phyloP scores from a whole-genome alignment of 2,329 filamentous ascomycete genomes.

The Mycosphaerella sp. region DNA sequence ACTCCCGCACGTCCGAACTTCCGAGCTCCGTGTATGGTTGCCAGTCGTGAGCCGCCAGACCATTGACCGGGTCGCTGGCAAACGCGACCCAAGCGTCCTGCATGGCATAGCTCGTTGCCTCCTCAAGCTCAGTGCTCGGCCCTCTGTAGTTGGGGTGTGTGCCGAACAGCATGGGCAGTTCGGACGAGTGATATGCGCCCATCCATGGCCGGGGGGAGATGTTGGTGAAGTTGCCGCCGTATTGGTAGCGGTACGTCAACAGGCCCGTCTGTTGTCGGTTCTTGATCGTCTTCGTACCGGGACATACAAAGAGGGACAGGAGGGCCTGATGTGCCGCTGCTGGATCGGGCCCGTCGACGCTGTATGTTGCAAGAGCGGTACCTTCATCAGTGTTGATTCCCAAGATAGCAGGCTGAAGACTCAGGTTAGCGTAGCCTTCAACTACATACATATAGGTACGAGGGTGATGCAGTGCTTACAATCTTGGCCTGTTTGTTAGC shows the following conservation, averaged over 20 bases:
- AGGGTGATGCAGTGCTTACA: slow-evolving; percentile 10
- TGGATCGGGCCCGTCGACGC: slow-evolving; percentile 27
- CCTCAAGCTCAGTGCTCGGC: slow-evolving; percentile 22
- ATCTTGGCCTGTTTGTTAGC: slow-evolving; percentile 35
- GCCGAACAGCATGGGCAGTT: slow-evolving; percentile 38
- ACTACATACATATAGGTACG: neutral
- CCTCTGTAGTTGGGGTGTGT: slow-evolving; percentile 33
- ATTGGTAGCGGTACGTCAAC: slow-evolving; percentile 39
- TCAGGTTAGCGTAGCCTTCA: neutral
- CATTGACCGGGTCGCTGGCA: slow-evolving; percentile 32
- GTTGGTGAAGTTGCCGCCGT: slow-evolving; percentile 41
- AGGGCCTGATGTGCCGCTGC: slow-evolving; percentile 14
- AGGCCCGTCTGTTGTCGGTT: slow-evolving; percentile 28
- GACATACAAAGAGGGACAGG: slow-evolving; percentile 28
- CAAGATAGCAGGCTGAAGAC: slow-evolving; percentile 33
- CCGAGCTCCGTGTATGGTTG: slow-evolving; percentile 21
- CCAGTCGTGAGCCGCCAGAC: slow-evolving; percentile 25
- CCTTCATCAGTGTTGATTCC: slow-evolving; percentile 37
- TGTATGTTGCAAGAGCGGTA: slow-evolving; percentile 33
- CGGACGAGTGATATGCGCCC: slow-evolving; percentile 40
- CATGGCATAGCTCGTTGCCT: slow-evolving; percentile 31
- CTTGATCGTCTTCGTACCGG: slow-evolving; percentile 28
- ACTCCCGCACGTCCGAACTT: slow-evolving; percentile 22
- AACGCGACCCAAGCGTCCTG: slow-evolving; percentile 34
- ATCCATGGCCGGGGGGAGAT: slow-evolving; percentile 38